phyloP scores from a whole-genome alignment of 1,284 basidiomycete genomes.

The Ceratobasidium sp. region DNA sequence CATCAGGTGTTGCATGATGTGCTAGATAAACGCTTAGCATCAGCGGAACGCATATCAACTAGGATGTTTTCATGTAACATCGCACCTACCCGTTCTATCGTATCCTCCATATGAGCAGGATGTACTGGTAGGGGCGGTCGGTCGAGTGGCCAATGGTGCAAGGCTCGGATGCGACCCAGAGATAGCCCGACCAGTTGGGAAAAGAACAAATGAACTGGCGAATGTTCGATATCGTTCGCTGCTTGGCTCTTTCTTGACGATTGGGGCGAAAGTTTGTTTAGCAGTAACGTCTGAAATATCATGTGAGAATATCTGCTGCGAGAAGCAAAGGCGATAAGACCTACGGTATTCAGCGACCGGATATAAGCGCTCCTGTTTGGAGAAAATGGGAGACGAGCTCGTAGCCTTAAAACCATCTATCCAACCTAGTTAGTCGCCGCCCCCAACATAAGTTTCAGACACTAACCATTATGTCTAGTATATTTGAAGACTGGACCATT shows the following conservation, averaged over 20 bases:
- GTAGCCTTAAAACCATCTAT: conserved; percentile 36
- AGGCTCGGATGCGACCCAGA: conserved; percentile 10
- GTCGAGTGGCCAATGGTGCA: conserved; percentile 20
- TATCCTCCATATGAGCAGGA: conserved; percentile 19
- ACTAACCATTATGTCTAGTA: conserved; percentile 41
- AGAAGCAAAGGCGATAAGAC: neutral
- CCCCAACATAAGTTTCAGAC: neutral
- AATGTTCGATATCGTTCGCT: conserved; percentile 65
- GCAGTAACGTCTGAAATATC: conserved; percentile 3
- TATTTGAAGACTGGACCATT: conserved; percentile 25
- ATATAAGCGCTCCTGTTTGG: conserved; percentile 39
- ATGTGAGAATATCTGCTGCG: neutral
- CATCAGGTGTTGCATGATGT: conserved; percentile 64
- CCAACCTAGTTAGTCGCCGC: neutral
- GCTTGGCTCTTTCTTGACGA: neutral
- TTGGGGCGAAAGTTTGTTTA: conserved; percentile 18
- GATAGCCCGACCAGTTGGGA: conserved; percentile 32
- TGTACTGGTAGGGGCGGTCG: neutral
- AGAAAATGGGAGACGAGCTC: conserved; percentile 16
- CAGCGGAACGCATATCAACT: conserved; percentile 50
- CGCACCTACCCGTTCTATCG: conserved; percentile 44
- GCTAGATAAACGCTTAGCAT: conserved; percentile 1
- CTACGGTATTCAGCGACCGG: conserved; percentile 36
- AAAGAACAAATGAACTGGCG: conserved; percentile 31
- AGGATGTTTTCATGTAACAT: conserved; percentile 61